Evolutionary conservation across 768 basidiomycete species (phyloP).

Genomic region (Boletus rubropictus): DNA sequence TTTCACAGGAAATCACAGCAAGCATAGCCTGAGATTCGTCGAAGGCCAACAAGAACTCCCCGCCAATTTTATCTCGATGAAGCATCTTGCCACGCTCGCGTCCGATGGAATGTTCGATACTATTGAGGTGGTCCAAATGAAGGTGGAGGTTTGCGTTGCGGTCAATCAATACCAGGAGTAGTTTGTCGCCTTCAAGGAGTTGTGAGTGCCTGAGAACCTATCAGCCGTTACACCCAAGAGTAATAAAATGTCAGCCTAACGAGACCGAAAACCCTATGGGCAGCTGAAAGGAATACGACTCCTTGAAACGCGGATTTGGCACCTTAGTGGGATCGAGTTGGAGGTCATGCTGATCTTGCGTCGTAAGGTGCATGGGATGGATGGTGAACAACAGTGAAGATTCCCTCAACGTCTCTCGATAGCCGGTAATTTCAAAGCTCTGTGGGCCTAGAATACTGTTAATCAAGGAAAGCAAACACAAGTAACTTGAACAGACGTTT

Average conservation of each 20-base stretch:
- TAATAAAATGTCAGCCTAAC: conserved; percentile 7
- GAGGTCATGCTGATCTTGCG: conserved; percentile 27
- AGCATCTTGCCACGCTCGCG: conserved; percentile 31
- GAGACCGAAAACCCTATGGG: conserved; percentile 21
- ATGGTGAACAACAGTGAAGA: conserved; percentile 23
- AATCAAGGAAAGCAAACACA: not conserved
- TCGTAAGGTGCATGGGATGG: conserved; percentile 27
- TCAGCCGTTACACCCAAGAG: not conserved
- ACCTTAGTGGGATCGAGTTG: conserved; percentile 20
- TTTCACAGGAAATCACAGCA: conserved; percentile 38
- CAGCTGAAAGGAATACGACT: conserved; percentile 22
- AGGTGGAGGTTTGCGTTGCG: conserved; percentile 29
- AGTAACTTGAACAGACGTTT: conserved; percentile 1
- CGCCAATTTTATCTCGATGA: conserved; percentile 43
- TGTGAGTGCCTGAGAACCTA: conserved; percentile 31
- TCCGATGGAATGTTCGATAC: conserved; percentile 33
- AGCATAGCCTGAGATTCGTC: conserved; percentile 50
- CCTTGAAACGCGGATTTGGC: conserved; percentile 24
- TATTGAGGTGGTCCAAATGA: conserved; percentile 32
- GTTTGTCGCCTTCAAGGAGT: conserved; percentile 35
- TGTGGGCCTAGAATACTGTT: conserved; percentile 9
- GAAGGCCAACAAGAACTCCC: conserved; percentile 41
- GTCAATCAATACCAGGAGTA: conserved; percentile 39
- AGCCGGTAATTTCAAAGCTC: conserved; percentile 17
- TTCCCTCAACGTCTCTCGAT: conserved; percentile 15